A percentile compares a stretch with the other conserved stretches of the same genome.
Conservation (phyloP, 1,284 basidiomycete species). For the Boletus sp. region DNA sequence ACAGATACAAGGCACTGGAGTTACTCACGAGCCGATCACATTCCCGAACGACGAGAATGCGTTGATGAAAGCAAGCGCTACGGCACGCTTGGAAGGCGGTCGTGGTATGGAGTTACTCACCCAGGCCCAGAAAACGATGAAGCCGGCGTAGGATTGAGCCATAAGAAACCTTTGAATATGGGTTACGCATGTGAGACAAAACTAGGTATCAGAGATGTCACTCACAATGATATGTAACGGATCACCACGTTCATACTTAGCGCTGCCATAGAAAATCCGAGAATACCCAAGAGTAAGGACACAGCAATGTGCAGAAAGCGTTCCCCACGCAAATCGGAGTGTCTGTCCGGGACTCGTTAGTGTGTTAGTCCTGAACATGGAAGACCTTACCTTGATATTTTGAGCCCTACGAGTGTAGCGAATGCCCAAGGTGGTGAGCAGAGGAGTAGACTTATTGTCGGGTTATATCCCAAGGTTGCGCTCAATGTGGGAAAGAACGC, state of each 20-base stretch:
- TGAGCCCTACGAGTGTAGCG: conserved; percentile 50
- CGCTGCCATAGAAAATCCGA: conserved; percentile 78
- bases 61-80: conserved; percentile 75
- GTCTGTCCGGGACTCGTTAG: conserved; percentile 43
- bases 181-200: background rate
- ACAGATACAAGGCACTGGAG: conserved; percentile 12
- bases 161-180: conserved; percentile 59
- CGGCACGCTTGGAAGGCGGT: conserved; percentile 75
- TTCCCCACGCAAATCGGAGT: conserved; percentile 71
- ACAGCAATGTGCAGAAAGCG: conserved; percentile 66
- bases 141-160: conserved; percentile 74
- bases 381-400: conserved; percentile 41
- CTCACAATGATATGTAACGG: conserved; percentile 75
- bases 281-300: conserved; percentile 59
- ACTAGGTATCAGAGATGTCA: background rate
- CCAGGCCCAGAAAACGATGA: conserved; percentile 75
- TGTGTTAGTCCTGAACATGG: conserved; percentile 3
- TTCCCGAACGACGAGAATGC: conserved; percentile 77
- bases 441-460: conserved; percentile 57
- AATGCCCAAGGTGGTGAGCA: conserved; percentile 69
- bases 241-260: conserved; percentile 66
- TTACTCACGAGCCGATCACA: conserved; percentile 70
- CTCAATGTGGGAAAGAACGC: conserved; percentile 58
- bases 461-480: conserved; percentile 59
- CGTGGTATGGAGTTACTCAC: conserved; percentile 67